Evolutionary conservation across 164 flowering plant genomes (phyloP), one percentile per base, ranked within the genome.

Genomic region (Sextonia rubra): DNA sequence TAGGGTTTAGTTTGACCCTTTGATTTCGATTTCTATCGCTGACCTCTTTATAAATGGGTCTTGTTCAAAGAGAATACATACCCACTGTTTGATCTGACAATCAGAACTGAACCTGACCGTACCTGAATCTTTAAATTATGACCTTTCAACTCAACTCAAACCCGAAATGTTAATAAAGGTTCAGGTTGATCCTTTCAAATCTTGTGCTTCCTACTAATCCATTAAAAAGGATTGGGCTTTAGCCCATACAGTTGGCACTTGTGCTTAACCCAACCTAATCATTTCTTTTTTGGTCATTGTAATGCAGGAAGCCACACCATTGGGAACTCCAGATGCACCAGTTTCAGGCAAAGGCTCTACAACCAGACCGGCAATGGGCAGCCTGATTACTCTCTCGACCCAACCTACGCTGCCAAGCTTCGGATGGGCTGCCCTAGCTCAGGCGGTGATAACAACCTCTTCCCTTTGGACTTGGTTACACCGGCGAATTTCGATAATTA

Each of bases 281-380:
- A n/a, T n/a, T n/a, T n/a, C n/a, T n/a, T n/a, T 5, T 61, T 9
- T 61, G 5, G 5, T 4, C 2, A 17, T 29, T 17, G 27, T 4
- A 14, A 25, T 70, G 29, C 87, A 95, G 99, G 99, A 65, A 90
- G 99, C 80, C 99, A 95, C 87, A 95, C 99, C 27, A 90, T 95
- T 0, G 99, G 99, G 65, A 77, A 86, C 64, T 63, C 99, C 12
- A 80, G 98, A 71, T 95, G 99, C 85, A 85, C 93, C 23, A 83
- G 86, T 77, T 90, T 95, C 88, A 88, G 96, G 86, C 97, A 91
- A 72, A 90, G 99, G 81, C 90, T 95, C 4, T 93, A 95, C 92
- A 89, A 91, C 85, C 97, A 90, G 68, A 22, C 89, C 3, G 98
- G 98, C 66, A 87, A 91, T n/a, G 94, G 91, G 20, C 76, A 72